These are phyloP conservation scores for Mangifera indica DNA, from an alignment of 345 rosid genomes.

Conservation along the genomic window DNA sequence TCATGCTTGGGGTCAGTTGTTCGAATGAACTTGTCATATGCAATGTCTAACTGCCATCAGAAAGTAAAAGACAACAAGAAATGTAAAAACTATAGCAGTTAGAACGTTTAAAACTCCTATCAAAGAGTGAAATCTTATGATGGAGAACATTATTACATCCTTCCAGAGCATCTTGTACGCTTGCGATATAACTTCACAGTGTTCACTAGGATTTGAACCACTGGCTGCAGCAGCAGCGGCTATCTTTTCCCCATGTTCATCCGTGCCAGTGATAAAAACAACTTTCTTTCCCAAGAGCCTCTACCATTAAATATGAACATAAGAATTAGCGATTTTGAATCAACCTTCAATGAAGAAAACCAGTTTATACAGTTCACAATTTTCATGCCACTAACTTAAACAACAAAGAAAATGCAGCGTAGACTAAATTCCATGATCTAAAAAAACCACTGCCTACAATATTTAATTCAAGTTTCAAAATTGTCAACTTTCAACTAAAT, in stretches of 20 bases:
- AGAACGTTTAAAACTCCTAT: constrained; percentile 10
- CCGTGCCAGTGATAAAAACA: constrained; percentile 83
- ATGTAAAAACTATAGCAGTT: not conserved
- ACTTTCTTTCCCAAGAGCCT: constrained; percentile 83
- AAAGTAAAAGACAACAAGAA: constrained; percentile 15
- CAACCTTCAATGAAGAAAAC: not conserved
- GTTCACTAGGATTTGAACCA: constrained; percentile 73
- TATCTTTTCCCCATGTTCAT: constrained; percentile 97
- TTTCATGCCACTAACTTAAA: too few species aligned
- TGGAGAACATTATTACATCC: constrained; percentile 40
- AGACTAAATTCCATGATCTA: too few species aligned
- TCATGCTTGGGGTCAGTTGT: constrained; percentile 92
- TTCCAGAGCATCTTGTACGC: constrained; percentile 77
- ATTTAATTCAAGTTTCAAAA: not conserved
- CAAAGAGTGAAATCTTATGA: not conserved
- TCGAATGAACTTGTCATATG: constrained; percentile 80
- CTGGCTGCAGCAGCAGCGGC: constrained; percentile 67
- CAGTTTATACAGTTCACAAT: too few species aligned
- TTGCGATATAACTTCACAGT: constrained; percentile 81
- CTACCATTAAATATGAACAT: constrained; percentile 46
- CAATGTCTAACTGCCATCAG: constrained; percentile 64
- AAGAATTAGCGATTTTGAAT: constrained; percentile 8
- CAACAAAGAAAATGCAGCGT: too few species aligned
- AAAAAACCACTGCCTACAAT: too few species aligned
- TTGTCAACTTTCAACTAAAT: constrained; percentile 3